phyloP scores from a whole-genome alignment of 768 basidiomycete species.

The Sistotremastrum niveocremeum region DNA sequence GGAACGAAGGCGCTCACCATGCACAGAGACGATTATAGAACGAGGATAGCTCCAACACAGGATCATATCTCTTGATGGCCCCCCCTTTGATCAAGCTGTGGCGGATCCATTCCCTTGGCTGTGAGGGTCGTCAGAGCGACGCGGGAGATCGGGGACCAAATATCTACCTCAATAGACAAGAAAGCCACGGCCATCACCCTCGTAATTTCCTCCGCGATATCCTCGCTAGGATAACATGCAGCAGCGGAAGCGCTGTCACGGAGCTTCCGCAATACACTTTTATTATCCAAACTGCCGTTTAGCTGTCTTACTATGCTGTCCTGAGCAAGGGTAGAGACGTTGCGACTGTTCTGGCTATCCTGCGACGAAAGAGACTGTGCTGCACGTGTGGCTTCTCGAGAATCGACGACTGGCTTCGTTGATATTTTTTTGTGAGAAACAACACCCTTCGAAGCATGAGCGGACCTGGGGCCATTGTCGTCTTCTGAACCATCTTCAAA shows the following conservation, averaged over 20 bases:
- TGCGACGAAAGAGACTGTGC: constrained; percentile 15
- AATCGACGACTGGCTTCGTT: constrained; percentile 27
- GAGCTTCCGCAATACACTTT: constrained; percentile 43
- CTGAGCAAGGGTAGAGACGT: background rate
- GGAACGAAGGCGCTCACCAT: constrained; percentile 36
- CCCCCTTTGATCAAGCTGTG: constrained; percentile 60
- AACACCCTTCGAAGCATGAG: background rate
- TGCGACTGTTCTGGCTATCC: no score
- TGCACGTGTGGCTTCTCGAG: constrained; percentile 15
- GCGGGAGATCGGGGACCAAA: background rate
- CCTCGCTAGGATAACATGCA: constrained; percentile 7
- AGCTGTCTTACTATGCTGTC: constrained; percentile 22
- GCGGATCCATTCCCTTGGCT: constrained; percentile 84
- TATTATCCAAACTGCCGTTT: constrained; percentile 51
- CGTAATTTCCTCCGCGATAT: constrained; percentile 81
- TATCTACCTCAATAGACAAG: constrained; percentile 57
- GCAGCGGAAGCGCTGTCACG: constrained; percentile 36
- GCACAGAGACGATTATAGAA: constrained; percentile 75
- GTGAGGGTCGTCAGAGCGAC: constrained; percentile 6
- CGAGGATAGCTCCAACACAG: constrained; percentile 42
- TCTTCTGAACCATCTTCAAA: constrained; percentile 39
- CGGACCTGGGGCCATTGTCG: constrained; percentile 7
- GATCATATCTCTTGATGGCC: constrained; percentile 54
- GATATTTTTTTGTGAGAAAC: constrained; percentile 15
- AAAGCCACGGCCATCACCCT: constrained; percentile 57